phyloP scores from a whole-genome alignment of 1,284 basidiomycete species.

The Marasmius oreades region DNA sequence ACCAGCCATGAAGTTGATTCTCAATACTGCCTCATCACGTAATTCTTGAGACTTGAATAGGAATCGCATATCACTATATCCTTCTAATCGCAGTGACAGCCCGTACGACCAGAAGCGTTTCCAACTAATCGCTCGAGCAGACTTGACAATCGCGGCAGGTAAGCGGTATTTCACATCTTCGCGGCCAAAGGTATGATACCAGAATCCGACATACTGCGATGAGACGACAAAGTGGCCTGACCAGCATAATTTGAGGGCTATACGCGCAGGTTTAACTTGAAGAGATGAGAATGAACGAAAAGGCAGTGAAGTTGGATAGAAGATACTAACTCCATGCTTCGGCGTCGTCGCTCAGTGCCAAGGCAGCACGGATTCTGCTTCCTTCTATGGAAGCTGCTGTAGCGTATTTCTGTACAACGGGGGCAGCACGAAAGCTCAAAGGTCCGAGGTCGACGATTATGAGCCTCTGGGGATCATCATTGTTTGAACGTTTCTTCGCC shows the following conservation, averaged over 20 bases:
- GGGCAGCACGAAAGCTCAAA: slow-evolving; percentile 31
- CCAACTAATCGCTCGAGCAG: slow-evolving; percentile 32
- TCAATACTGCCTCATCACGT: slow-evolving; percentile 44
- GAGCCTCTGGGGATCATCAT: slow-evolving; percentile 19
- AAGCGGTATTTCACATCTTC: slow-evolving; percentile 50
- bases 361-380: slow-evolving; percentile 27
- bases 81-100: slow-evolving; percentile 46
- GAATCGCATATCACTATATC: slow-evolving; percentile 46
- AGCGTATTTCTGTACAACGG: slow-evolving; percentile 14
- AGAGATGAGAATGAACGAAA: slow-evolving; percentile 4
- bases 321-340: slow-evolving; percentile 42
- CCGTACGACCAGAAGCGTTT: slow-evolving; percentile 40
- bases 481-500: slow-evolving; percentile 26
- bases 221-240: slow-evolving; percentile 45
- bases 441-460: slow-evolving; percentile 43
- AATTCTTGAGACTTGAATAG: slow-evolving; percentile 42
- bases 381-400: slow-evolving; percentile 24
- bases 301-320: not conserved
- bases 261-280: slow-evolving; percentile 36
- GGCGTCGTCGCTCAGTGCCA: slow-evolving; percentile 31
- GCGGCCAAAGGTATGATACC: slow-evolving; percentile 42
- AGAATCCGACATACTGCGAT: slow-evolving; percentile 41
- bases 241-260: slow-evolving; percentile 32
- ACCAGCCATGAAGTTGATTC: slow-evolving; percentile 28
- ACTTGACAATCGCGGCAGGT: slow-evolving; percentile 39